Percentiles rank a stretch among this genome's conserved stretches.
Conservation (phyloP, 768 basidiomycete genomes). For the Leccinum longicurvipes region DNA sequence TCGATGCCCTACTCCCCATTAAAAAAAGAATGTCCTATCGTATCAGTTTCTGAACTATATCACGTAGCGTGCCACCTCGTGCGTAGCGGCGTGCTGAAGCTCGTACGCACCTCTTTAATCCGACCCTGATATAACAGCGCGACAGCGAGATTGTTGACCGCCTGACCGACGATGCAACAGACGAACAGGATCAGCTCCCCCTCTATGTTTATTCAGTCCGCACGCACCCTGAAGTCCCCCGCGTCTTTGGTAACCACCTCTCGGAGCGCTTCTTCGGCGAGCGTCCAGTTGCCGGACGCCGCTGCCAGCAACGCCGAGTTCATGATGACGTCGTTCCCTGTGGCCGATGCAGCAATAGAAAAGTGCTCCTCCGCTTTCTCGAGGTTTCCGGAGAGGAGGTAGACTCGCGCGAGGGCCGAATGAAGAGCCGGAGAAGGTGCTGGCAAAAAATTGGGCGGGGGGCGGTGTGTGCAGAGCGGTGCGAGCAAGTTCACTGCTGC, state of each 20-base stretch:
- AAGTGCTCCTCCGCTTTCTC: conserved; percentile 59
- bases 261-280: conserved; percentile 45
- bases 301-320: conserved; percentile 64
- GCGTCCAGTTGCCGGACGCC: conserved; percentile 69
- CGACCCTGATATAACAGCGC: conserved; percentile 67
- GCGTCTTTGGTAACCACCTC: conserved; percentile 49
- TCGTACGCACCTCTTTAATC: conserved; percentile 56
- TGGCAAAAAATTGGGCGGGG: conserved; percentile 9
- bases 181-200: neutral
- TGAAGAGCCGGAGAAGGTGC: conserved; percentile 51
- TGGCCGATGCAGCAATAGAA: conserved; percentile 36
- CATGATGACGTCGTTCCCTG: conserved; percentile 49
- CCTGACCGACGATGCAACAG: conserved; percentile 35
- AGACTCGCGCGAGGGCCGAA: conserved; percentile 68
- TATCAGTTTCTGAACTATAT: neutral
- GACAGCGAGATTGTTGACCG: conserved; percentile 76
- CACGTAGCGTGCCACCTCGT: neutral
- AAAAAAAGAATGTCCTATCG: neutral
- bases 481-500: conserved; percentile 67
- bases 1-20: conserved; percentile 54
- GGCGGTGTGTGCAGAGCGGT: conserved; percentile 53
- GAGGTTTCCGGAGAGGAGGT: conserved; percentile 71
- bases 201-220: too few relatives aligned
- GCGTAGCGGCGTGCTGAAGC: neutral
- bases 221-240: conserved; percentile 53